Conservation (phyloP, 2,329 filamentous ascomycete genomes). For the Aspergillus japonicus region DNA sequence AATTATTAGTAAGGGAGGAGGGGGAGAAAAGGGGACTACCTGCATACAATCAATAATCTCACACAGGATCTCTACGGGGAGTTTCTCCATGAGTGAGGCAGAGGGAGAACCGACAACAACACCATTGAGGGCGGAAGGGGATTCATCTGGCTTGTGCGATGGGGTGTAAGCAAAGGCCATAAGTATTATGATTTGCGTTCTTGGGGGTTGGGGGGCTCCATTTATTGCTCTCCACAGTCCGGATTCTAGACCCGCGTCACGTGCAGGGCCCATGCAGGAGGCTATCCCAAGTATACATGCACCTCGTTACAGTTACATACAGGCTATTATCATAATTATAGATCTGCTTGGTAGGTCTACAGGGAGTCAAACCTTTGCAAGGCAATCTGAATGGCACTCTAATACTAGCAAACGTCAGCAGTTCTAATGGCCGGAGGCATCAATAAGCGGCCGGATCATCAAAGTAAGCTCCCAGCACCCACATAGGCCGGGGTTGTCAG, state of each 20-base stretch:
- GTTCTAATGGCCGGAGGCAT: too few species aligned
- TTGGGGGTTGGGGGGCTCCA: constrained; percentile 4
- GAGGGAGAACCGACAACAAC: constrained; percentile 14
- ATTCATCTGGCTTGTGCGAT: constrained; percentile 14
- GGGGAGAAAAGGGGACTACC: constrained; percentile 18
- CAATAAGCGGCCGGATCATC: too few species aligned
- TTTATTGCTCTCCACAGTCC: constrained; percentile 16
- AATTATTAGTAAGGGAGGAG: constrained; percentile 9
- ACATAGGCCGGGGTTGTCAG: too few species aligned
- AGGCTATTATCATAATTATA: too few species aligned
- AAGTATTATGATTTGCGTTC: constrained; percentile 1
- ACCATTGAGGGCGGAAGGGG: constrained; percentile 28
- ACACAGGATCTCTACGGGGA: constrained; percentile 64
- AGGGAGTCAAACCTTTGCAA: too few species aligned
- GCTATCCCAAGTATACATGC: too few species aligned
- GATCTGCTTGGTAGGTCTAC: too few species aligned
- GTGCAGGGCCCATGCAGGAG: constrained; percentile 1
- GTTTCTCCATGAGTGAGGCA: constrained; percentile 48
- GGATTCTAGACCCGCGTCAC: constrained; percentile 16
- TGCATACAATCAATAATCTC: constrained; percentile 62
- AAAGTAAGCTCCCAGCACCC: too few species aligned
- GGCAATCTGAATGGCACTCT: too few species aligned
- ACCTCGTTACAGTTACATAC: too few species aligned
- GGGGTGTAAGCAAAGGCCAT: constrained; percentile 6
- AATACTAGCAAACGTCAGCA: background rate